These are phyloP conservation scores for Hypoxylon rickii DNA, from an alignment of 495 filamentous ascomycete genomes.

Conservation along the genomic window DNA sequence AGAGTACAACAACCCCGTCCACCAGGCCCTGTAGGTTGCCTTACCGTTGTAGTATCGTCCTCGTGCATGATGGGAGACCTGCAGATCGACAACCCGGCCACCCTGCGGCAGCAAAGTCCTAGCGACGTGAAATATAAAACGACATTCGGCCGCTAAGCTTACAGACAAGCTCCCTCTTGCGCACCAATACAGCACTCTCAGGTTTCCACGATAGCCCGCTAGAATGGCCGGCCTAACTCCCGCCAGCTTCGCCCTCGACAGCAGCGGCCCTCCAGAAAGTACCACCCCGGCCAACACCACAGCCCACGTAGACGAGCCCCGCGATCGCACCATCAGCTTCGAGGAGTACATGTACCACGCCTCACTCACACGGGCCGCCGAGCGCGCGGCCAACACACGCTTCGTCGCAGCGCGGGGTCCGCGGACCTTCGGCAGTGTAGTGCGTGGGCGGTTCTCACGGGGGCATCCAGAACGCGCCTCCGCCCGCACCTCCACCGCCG, in stretches of 20 bases:
- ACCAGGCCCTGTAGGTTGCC: constrained; percentile 1
- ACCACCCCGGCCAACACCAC: constrained; percentile 7
- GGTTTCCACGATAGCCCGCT: neutral
- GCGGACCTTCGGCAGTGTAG: constrained; percentile 34
- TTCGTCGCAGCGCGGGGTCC: constrained; percentile 34
- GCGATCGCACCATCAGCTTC: constrained; percentile 34
- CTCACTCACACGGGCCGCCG: constrained; percentile 48
- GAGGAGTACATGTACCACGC: constrained; percentile 60
- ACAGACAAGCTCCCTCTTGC: neutral
- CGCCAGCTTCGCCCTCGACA: constrained; percentile 23
- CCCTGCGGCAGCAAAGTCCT: neutral
- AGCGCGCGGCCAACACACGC: constrained; percentile 41
- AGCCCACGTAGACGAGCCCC: neutral
- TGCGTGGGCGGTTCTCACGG: constrained; percentile 40
- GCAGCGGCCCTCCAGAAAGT: constrained; percentile 14
- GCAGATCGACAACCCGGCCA: constrained; percentile 7
- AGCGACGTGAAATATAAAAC: no score
- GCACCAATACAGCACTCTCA: no score
- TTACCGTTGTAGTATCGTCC: neutral
- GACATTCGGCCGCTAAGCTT: no score
- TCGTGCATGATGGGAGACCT: constrained; percentile 2
- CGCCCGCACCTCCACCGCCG: neutral
- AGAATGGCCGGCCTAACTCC: constrained; percentile 18
- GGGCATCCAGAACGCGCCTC: constrained; percentile 3
- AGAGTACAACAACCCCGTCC: constrained; percentile 9